Conservation (phyloP, 2,329 filamentous ascomycete species). For the Sarocladium brachiariae region DNA sequence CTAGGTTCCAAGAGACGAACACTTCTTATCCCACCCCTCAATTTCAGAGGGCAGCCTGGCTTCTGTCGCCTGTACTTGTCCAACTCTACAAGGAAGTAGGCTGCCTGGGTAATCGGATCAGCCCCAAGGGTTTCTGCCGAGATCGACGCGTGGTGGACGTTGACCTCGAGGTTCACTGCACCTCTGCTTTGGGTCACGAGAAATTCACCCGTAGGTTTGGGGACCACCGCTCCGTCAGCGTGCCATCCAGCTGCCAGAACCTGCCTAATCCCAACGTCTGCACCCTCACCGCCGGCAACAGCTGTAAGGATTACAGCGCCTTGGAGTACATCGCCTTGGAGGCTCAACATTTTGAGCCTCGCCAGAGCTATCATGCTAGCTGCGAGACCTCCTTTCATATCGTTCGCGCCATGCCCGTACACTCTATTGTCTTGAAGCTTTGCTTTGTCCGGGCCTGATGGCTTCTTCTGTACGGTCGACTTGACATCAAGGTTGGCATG, state of each 20-base stretch:
- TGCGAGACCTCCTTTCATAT: slow-evolving; percentile 39
- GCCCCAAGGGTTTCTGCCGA: slow-evolving; percentile 28
- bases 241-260: slow-evolving; percentile 37
- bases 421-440: slow-evolving; percentile 23
- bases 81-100: slow-evolving; percentile 32
- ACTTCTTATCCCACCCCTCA: neutral
- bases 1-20: neutral
- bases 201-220: slow-evolving; percentile 31
- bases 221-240: slow-evolving; percentile 37
- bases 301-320: slow-evolving; percentile 39
- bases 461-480: slow-evolving; percentile 26
- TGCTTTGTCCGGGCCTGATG: slow-evolving; percentile 30
- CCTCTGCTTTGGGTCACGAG: slow-evolving; percentile 36
- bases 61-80: slow-evolving; percentile 16
- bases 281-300: slow-evolving; percentile 39
- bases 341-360: slow-evolving; percentile 23
- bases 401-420: slow-evolving; percentile 31
- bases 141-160: slow-evolving; percentile 22
- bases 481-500: slow-evolving; percentile 35
- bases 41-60: neutral
- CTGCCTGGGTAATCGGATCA: slow-evolving; percentile 36
- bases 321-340: slow-evolving; percentile 32
- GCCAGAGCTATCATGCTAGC: slow-evolving; percentile 29
- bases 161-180: slow-evolving; percentile 30
- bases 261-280: slow-evolving; percentile 36